Percentiles rank a stretch among this genome's conserved stretches.
Conservation (phyloP, 2,329 filamentous ascomycete genomes). For the Tympanopsis confertula region DNA sequence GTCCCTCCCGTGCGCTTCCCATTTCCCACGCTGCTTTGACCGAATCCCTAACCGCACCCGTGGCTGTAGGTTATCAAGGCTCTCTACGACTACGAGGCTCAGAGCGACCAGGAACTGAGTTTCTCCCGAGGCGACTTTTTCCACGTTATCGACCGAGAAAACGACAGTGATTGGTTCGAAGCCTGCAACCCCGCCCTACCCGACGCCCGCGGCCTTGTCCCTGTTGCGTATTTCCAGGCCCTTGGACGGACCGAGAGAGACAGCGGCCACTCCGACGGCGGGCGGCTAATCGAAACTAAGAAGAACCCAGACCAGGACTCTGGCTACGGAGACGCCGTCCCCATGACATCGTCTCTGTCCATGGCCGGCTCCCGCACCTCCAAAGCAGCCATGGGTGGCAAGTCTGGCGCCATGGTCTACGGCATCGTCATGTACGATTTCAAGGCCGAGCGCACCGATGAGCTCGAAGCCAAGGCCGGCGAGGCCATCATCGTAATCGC, state of each 20-base stretch:
- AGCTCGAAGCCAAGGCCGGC: conserved; percentile 85
- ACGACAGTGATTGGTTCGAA: conserved; percentile 95
- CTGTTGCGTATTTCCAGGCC: conserved; percentile 84
- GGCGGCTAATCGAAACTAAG: conserved; percentile 35
- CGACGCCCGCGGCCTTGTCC: conserved; percentile 79
- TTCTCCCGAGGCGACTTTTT: conserved; percentile 96
- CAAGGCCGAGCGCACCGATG: conserved; percentile 85
- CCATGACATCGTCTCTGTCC: conserved; percentile 12
- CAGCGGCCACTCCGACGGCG: conserved; percentile 60
- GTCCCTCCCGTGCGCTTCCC: conserved; percentile 9
- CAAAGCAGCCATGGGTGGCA: conserved; percentile 30
- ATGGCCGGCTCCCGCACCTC: conserved; percentile 33
- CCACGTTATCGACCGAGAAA: conserved; percentile 90
- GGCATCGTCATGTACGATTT: conserved; percentile 97
- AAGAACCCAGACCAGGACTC: conserved; percentile 76
- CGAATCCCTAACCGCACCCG: conserved; percentile 3
- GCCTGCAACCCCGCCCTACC: conserved; percentile 87
- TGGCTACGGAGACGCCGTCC: conserved; percentile 59
- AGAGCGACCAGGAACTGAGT: conserved; percentile 66
- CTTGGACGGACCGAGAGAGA: conserved; percentile 87
- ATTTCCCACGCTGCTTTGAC: not conserved
- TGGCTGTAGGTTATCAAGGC: conserved; percentile 78
- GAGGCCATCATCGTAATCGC: conserved; percentile 98
- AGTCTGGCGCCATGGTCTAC: conserved; percentile 77
- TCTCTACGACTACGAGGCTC: conserved; percentile 80